Conservation (phyloP, 768 basidiomycete species). For the Thelephora aurantiotincta region DNA sequence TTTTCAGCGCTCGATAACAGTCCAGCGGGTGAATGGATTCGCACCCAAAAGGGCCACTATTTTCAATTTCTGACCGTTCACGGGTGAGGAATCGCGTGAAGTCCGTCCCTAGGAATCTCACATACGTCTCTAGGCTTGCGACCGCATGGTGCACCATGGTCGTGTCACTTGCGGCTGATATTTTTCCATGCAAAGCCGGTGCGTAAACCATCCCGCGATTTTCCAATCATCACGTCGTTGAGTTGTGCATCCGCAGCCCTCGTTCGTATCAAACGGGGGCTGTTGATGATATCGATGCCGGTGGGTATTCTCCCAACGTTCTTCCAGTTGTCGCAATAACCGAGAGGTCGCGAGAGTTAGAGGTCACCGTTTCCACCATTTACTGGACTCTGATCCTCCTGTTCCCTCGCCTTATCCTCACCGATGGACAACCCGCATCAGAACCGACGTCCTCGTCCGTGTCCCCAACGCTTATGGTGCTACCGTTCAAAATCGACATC, state of each 20-base stretch:
- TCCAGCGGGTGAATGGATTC: conserved; percentile 18
- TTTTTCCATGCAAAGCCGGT: conserved; percentile 24
- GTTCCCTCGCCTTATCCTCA: conserved; percentile 45
- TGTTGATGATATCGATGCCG: conserved; percentile 54
- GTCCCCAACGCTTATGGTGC: conserved; percentile 14
- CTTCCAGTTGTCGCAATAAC: neutral
- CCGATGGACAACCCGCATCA: conserved; percentile 6
- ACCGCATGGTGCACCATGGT: conserved; percentile 27
- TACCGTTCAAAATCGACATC: conserved; percentile 34
- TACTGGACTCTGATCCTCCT: conserved; percentile 55
- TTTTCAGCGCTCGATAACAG: conserved; percentile 13
- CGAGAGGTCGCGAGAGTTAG: conserved; percentile 17
- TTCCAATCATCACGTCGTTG: neutral
- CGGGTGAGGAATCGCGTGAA: conserved; percentile 40
- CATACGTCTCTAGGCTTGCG: conserved; percentile 16
- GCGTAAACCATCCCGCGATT: conserved; percentile 5
- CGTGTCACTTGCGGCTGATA: conserved; percentile 24
- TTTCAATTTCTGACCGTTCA: conserved; percentile 69
- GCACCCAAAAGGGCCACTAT: conserved; percentile 43
- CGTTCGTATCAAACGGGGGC: conserved; percentile 32
- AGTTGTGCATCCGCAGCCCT: conserved; percentile 19
- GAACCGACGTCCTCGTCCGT: conserved; percentile 18
- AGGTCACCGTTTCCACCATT: conserved; percentile 36
- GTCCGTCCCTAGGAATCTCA: neutral
- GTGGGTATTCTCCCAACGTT: conserved; percentile 21